Percentiles rank a stretch among this genome's conserved stretches.
phyloP scores from a whole-genome alignment of 441 rosid genomes.

The Corymbia citriodora region DNA sequence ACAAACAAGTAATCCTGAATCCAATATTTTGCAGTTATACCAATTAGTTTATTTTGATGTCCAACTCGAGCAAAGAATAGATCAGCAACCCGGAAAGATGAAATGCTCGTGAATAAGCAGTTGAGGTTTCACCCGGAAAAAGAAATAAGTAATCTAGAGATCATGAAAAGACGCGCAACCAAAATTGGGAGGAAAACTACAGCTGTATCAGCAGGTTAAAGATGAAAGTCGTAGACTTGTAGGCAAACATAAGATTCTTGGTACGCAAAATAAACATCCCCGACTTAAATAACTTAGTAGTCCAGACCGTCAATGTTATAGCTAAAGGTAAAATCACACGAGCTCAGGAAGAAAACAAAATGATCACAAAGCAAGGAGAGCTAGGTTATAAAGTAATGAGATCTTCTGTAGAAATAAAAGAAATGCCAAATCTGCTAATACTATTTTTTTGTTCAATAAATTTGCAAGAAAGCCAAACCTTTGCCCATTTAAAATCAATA shows the following conservation, averaged over 20 bases:
- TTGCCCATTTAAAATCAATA: neutral
- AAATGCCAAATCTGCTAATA: neutral
- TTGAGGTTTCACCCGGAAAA: neutral
- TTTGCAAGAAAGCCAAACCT: neutral
- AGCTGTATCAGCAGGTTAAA: neutral
- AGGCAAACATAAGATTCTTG: neutral
- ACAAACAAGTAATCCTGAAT: neutral
- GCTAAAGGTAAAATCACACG: neutral
- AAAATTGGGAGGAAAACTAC: neutral
- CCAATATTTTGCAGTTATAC: neutral
- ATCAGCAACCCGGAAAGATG: neutral
- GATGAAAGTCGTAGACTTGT: neutral
- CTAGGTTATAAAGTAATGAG: neutral
- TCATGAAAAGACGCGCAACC: neutral
- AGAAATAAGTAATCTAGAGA: neutral
- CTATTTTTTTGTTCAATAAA: neutral
- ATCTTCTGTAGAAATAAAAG: neutral
- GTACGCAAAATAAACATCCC: neutral
- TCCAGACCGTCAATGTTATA: slow-evolving; percentile 6
- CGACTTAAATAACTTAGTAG: neutral
- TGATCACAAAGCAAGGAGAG: neutral
- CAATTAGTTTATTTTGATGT: neutral
- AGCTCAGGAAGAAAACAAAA: neutral
- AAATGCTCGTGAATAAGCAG: neutral
- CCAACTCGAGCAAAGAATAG: neutral